phyloP scores from a whole-genome alignment of 305 asterid genomes.

The Fraxinus floribunda region DNA sequence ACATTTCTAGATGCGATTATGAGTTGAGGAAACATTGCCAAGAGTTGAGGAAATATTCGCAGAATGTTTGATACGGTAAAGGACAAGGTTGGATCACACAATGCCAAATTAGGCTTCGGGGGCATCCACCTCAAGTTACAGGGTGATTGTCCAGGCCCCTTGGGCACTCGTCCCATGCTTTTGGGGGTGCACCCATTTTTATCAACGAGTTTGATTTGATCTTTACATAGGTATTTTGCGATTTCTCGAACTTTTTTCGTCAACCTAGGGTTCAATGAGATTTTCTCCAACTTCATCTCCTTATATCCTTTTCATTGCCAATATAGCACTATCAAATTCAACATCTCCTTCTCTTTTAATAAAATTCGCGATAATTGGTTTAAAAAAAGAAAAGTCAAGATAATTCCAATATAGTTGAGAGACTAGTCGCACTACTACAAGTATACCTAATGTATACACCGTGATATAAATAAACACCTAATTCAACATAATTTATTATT shows the following conservation, averaged over 20 bases:
- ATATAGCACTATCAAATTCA: not conserved
- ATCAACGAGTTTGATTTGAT: not conserved
- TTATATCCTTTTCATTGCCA: not conserved
- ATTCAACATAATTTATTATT: not conserved
- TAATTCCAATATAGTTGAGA: not conserved
- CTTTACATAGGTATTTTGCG: not conserved
- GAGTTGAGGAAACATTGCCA: not conserved
- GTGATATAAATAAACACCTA: not conserved
- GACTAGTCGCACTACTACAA: not conserved
- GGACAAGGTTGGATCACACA: not conserved
- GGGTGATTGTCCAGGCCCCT: not conserved
- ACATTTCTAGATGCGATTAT: not conserved
- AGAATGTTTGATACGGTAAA: not conserved
- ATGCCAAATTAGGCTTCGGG: not conserved
- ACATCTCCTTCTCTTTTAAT: not conserved
- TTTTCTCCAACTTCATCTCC: not conserved
- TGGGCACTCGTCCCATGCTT: not conserved
- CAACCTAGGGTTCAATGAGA: not conserved
- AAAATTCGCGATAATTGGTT: not conserved
- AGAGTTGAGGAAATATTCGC: not conserved
- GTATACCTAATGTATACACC: not conserved
- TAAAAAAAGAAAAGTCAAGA: too few relatives aligned
- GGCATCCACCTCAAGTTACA: not conserved
- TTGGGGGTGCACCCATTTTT: not conserved
- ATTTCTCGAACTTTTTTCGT: not conserved